Evolutionary conservation across 176 grass and related monocot genomes (phyloP), one percentile per base, ranked within the genome.

Genomic region (Dactylis glomerata): DNA sequence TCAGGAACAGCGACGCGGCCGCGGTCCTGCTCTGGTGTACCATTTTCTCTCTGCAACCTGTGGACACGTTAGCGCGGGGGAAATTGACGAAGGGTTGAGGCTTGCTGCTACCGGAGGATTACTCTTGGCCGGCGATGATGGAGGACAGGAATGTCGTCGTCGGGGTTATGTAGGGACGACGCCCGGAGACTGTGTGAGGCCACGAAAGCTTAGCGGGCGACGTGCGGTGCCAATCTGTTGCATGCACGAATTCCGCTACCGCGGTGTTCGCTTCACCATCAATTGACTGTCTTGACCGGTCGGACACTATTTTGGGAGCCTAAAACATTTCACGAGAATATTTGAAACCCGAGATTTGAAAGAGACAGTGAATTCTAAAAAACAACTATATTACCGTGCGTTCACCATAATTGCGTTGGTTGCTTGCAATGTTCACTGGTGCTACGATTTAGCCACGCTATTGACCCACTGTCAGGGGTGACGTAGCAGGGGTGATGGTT

Each of bases 1-100:
- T 56, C 22, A 90, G 22, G 34, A 82, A 11, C 66, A 82, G 11
- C 36, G 73, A 65, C 14, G 78, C 65, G 16, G 63, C 50, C 13
- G 38, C 13, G 68, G 59, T 90, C 66, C 38, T 86, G 63, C 72
- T 77, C 78, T 24, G 32, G 16, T 14, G 67, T 41, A 46, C 44
- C 70, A 75, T 75, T 16, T 32, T 51, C 45, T 49, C 45, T 49
- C 27, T 5, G 44, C 17, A 50, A 27, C 71, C 71, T 19, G 7
- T 10, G 26, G 71, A 50, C 26, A 31, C 15, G 11, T 62, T 16
- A 30, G 26, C 26, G 1, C 58, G 58, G 57, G 23, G 3, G 57
- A 4, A 61, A 6, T 62, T 30, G 28, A 32, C 28, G 14, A 17
- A 31, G 24, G 24, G 44, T 19, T 19, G 69, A 73, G 47, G 5